Evolutionary conservation across 2,329 filamentous ascomycete genomes (phyloP).

Genomic region (Sarocladium brachiariae): DNA sequence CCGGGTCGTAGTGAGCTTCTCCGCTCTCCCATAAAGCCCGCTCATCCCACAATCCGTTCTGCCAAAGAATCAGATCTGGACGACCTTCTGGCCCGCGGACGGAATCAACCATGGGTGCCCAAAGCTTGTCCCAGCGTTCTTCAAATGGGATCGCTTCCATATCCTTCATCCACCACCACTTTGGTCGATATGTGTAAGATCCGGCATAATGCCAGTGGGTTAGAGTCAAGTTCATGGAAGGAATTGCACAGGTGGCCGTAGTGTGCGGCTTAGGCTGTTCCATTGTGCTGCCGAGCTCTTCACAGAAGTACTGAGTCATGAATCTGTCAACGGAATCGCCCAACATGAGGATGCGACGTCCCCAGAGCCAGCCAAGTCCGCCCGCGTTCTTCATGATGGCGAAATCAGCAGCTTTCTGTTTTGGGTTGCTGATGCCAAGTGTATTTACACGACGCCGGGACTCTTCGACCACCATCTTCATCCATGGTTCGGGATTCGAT

Average conservation of each 20-base stretch:
- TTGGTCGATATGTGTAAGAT: not conserved
- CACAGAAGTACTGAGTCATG: conserved; percentile 5
- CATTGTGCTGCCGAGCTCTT: conserved; percentile 2
- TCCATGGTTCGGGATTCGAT: conserved; percentile 1
- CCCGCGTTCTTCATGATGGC: conserved; percentile 3
- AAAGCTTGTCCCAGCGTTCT: conserved; percentile 6
- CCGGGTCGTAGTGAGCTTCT: conserved; percentile 5
- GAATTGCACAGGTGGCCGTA: conserved; percentile 1
- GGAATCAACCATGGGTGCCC: not conserved
- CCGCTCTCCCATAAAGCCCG: conserved; percentile 7
- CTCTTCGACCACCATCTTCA: not conserved
- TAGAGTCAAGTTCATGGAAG: conserved; percentile 2
- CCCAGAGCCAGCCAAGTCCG: conserved; percentile 4
- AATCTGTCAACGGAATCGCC: conserved; percentile 7
- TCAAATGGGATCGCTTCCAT: conserved; percentile 8
- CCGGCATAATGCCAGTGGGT: conserved; percentile 9
- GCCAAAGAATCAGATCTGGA: conserved; percentile 4
- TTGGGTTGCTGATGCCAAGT: not conserved
- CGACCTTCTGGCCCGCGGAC: not conserved
- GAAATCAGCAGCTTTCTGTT: not conserved
- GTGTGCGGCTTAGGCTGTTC: conserved; percentile 2
- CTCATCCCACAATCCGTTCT: conserved; percentile 8
- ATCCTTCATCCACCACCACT: conserved; percentile 10
- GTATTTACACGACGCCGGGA: not conserved
- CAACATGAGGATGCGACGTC: conserved; percentile 1